A percentile compares a stretch with the other conserved stretches of the same genome.
phyloP scores from a whole-genome alignment of 148 eudicot genomes.

The Limonium bicolor region DNA sequence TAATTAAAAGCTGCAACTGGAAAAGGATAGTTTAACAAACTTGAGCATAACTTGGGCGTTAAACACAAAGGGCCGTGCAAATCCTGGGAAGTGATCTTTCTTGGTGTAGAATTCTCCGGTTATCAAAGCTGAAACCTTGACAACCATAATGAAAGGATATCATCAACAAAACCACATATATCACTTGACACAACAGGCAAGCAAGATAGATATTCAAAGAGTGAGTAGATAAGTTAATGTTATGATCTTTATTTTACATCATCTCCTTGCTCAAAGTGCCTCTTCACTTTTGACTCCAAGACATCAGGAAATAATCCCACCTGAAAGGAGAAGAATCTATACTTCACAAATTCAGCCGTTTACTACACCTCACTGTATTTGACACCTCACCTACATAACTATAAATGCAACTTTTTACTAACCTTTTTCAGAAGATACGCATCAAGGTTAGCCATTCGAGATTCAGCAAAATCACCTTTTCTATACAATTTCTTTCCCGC shows the following conservation, averaged over 20 bases:
- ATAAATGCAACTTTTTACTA: background rate
- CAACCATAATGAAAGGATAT: slow-evolving; percentile 8
- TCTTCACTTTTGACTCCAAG: slow-evolving; percentile 61
- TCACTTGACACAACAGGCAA: background rate
- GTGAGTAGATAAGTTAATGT: too few species aligned
- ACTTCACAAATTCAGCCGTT: too few species aligned
- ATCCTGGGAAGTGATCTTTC: slow-evolving; percentile 93
- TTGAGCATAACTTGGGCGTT: slow-evolving; percentile 64
- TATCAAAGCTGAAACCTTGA: slow-evolving; percentile 84
- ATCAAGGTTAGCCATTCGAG: slow-evolving; percentile 46
- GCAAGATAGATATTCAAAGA: background rate
- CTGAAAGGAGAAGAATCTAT: slow-evolving; percentile 37
- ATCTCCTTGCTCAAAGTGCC: slow-evolving; percentile 64
- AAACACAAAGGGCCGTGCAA: slow-evolving; percentile 89
- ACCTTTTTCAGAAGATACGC: slow-evolving; percentile 83
- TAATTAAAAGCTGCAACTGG: too few species aligned
- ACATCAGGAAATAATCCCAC: slow-evolving; percentile 96
- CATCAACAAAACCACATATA: background rate
- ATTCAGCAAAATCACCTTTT: slow-evolving; percentile 55
- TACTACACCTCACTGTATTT: too few species aligned
- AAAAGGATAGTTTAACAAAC: slow-evolving; percentile 18
- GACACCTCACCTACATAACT: too few species aligned
- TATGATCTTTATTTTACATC: slow-evolving; percentile 71
- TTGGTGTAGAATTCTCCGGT: slow-evolving; percentile 91
- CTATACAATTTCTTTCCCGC: slow-evolving; percentile 52